phyloP scores from a whole-genome alignment of 768 basidiomycete genomes.

The Tremella yokohamensis region DNA sequence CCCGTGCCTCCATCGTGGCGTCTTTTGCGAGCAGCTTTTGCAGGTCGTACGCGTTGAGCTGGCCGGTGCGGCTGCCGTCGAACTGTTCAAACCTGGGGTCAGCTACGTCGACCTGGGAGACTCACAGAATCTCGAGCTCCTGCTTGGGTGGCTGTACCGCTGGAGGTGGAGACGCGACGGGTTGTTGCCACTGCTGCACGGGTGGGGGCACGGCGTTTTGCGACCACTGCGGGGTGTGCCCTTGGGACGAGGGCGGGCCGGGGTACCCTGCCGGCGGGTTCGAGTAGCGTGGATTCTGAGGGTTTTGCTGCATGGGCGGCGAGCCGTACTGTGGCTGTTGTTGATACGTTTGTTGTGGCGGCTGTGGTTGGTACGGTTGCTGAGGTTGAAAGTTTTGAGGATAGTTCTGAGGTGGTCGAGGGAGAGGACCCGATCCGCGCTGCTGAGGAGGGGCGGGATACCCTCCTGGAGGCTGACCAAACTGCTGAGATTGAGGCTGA shows the following conservation, averaged over 20 bases:
- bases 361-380: slow-evolving; percentile 17
- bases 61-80: slow-evolving; percentile 41
- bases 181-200: slow-evolving; percentile 9
- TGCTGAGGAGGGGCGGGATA: slow-evolving; percentile 8
- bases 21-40: slow-evolving; percentile 46
- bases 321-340: slow-evolving; percentile 13
- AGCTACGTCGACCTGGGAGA: slow-evolving; percentile 7
- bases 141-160: slow-evolving; percentile 18
- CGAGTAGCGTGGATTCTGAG: too few relatives aligned
- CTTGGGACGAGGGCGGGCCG: slow-evolving; percentile 12
- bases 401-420: slow-evolving; percentile 9
- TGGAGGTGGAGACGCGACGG: slow-evolving; percentile 9
- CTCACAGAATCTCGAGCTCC: slow-evolving; percentile 38
- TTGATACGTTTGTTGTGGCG: slow-evolving; percentile 12
- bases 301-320: not conserved
- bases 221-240: slow-evolving; percentile 20
- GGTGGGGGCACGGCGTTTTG: slow-evolving; percentile 26
- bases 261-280: not conserved
- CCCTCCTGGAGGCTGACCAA: not conserved
- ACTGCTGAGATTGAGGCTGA: slow-evolving; percentile 14
- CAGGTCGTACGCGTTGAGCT: slow-evolving; percentile 45
- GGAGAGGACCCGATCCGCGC: slow-evolving; percentile 3
- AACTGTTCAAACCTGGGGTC: slow-evolving; percentile 45
- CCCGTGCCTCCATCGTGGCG: slow-evolving; percentile 49
- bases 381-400: slow-evolving; percentile 16